Conservation (phyloP, 257 asterid genomes). For the Vinca minor region DNA sequence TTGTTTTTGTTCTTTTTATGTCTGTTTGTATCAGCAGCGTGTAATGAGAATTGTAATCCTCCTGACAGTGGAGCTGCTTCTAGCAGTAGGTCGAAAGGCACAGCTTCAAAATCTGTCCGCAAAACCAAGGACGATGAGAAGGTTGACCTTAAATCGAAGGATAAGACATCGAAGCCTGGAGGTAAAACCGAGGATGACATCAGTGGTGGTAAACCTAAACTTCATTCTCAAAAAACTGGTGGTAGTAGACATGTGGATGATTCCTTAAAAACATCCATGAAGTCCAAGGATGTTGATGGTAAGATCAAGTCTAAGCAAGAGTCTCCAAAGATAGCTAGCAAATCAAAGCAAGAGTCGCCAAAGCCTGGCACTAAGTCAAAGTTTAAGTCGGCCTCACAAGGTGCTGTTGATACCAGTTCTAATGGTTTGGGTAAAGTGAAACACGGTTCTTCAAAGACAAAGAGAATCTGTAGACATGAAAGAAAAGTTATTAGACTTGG, state of each 20-base stretch:
- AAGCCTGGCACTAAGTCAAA: conserved; percentile 33
- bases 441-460: conserved; percentile 44
- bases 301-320: conserved; percentile 49
- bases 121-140: conserved; percentile 45
- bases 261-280: conserved; percentile 38
- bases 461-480: conserved; percentile 37
- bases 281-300: conserved; percentile 50
- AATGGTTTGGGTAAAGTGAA: conserved; percentile 33
- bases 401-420: conserved; percentile 27
- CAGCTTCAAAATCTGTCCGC: conserved; percentile 36
- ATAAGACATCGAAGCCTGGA: conserved; percentile 29
- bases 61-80: conserved; percentile 20
- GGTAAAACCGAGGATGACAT: conserved; percentile 36
- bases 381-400: conserved; percentile 37
- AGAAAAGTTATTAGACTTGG: conserved; percentile 27
- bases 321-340: conserved; percentile 28
- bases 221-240: conserved; percentile 14
- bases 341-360: conserved; percentile 20
- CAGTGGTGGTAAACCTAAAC: conserved; percentile 22
- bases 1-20: not conserved
- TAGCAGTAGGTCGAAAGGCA: conserved; percentile 45
- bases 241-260: conserved; percentile 35
- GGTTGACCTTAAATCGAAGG: conserved; percentile 33
- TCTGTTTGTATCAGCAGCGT: not conserved
- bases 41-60: conserved; percentile 4